Percentiles rank a stretch among this genome's conserved stretches.
phyloP scores from a whole-genome alignment of 352 stramenopile species.

The Pythium aquatile region DNA sequence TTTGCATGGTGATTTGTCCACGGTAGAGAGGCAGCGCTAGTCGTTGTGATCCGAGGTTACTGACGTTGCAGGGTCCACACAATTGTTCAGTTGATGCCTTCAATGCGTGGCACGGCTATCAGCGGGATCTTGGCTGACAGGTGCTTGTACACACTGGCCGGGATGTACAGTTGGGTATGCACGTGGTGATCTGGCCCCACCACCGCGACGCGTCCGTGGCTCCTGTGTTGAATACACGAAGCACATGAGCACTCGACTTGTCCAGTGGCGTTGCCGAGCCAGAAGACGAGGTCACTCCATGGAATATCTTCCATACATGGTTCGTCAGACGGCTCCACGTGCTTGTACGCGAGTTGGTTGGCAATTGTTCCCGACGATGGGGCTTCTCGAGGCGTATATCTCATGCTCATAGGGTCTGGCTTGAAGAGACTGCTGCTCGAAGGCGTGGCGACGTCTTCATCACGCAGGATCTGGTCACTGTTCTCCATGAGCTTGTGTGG shows the following conservation, averaged over 20 bases:
- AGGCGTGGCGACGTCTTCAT: no score
- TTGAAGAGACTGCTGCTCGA: no score
- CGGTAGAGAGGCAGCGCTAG: no score
- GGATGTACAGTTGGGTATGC: not conserved
- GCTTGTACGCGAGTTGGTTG: not conserved
- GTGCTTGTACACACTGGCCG: constrained; percentile 12
- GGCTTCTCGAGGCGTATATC: not conserved
- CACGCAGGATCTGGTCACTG: no score
- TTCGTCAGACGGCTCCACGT: constrained; percentile 21
- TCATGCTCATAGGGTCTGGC: no score
- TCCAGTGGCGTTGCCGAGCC: constrained; percentile 24
- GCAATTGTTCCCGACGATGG: not conserved
- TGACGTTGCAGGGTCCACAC: no score
- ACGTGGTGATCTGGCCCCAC: constrained; percentile 1
- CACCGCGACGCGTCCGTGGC: constrained; percentile 1
- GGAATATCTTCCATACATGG: constrained; percentile 28
- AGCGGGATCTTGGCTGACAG: constrained; percentile 44
- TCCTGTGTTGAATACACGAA: constrained; percentile 7
- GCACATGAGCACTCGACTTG: constrained; percentile 23
- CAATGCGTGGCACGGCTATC: constrained; percentile 57
- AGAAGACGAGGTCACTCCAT: constrained; percentile 27
- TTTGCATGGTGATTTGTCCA: no score
- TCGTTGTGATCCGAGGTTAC: no score
- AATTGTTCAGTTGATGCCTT: constrained; percentile 53
- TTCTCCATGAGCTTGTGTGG: no score